Conservation (phyloP, 352 stramenopile genomes). For the Globisporangium rhizosaccharum region DNA sequence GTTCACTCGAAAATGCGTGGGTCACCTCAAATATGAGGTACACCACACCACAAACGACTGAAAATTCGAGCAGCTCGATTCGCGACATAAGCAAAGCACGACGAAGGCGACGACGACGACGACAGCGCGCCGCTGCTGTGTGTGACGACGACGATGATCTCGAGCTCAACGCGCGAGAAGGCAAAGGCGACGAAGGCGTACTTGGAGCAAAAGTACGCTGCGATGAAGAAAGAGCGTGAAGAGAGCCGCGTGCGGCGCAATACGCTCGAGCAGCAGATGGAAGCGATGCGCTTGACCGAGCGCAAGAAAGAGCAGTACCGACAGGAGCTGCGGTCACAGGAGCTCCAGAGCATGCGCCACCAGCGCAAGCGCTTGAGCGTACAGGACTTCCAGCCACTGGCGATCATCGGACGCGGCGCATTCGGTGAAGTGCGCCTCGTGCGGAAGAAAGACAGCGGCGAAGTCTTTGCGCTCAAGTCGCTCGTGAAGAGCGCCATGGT, state of each 20-base stretch:
- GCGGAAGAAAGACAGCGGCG: constrained; percentile 74
- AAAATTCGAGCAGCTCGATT: not conserved
- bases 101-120: not conserved
- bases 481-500: constrained; percentile 90
- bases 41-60: no score
- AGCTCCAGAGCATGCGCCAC: constrained; percentile 75
- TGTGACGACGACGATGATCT: constrained; percentile 49
- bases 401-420: constrained; percentile 96
- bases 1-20: no score
- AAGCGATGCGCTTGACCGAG: constrained; percentile 70
- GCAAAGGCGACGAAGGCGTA: constrained; percentile 85
- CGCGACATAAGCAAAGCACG: not conserved
- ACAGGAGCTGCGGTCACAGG: constrained; percentile 66
- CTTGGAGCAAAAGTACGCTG: constrained; percentile 85
- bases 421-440: constrained; percentile 97
- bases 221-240: constrained; percentile 86
- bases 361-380: constrained; percentile 76
- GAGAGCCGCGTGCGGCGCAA: constrained; percentile 71
- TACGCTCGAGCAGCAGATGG: constrained; percentile 81
- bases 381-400: constrained; percentile 95
- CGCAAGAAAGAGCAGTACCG: constrained; percentile 76
- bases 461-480: constrained; percentile 91
- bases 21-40: no score
- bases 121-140: not conserved
- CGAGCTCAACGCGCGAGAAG: constrained; percentile 82